Percentiles rank a stretch among this genome's conserved stretches.
Conservation (phyloP, 139 green algal species). For the Tetradesmus lagerheimii region DNA sequence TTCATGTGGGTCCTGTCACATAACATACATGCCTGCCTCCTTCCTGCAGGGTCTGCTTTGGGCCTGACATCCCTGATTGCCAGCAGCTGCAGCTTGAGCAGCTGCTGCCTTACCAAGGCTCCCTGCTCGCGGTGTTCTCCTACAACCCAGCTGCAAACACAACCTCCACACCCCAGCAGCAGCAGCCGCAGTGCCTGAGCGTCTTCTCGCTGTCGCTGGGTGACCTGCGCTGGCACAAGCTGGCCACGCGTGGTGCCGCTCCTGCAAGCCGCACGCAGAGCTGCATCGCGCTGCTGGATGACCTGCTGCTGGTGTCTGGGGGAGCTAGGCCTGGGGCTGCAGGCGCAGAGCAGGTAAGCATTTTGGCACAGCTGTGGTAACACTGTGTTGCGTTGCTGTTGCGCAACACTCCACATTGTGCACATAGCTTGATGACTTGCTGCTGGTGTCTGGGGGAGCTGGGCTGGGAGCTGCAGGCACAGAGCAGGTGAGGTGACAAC, state of each 20-base stretch:
- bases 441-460: too few relatives aligned
- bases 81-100: conserved; percentile 9
- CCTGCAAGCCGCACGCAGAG: conserved; percentile 10
- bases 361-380: too few relatives aligned
- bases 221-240: not conserved
- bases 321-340: not conserved
- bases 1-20: too few relatives aligned
- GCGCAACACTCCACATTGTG: too few relatives aligned
- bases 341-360: not conserved
- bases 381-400: too few relatives aligned
- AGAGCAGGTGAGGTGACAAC: too few relatives aligned
- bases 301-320: conserved; percentile 28
- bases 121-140: not conserved
- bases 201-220: not conserved
- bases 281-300: conserved; percentile 9
- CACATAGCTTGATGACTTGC: too few relatives aligned
- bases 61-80: not conserved
- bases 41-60: not conserved
- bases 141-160: not conserved
- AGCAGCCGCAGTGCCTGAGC: not conserved
- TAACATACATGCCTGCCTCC: not conserved
- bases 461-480: too few relatives aligned
- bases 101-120: conserved; percentile 10
- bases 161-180: not conserved
- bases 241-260: not conserved